Conservation (phyloP, 169 alveolate species). For the Fabrea salina region DNA sequence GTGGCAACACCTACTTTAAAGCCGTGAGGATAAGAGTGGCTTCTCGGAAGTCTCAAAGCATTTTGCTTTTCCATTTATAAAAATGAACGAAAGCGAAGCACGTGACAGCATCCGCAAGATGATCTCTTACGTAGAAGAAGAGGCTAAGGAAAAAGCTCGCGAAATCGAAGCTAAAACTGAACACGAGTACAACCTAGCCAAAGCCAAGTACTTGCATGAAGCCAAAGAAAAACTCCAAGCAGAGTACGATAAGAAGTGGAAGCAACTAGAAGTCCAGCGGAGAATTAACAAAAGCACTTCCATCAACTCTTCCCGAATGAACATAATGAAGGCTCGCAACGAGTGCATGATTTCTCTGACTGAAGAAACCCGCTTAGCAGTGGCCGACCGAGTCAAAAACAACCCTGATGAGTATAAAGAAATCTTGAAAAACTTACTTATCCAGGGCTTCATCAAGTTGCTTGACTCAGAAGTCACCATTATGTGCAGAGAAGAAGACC, state of each 20-base stretch:
- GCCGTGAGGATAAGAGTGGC: no score
- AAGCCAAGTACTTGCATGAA: neutral
- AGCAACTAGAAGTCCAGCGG: conserved; percentile 48
- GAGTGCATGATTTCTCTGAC: conserved; percentile 35
- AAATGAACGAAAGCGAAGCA: conserved; percentile 29
- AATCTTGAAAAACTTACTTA: conserved; percentile 46
- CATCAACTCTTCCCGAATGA: conserved; percentile 42
- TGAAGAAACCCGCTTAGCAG: conserved; percentile 36
- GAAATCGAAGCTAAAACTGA: conserved; percentile 30
- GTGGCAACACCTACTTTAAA: no score
- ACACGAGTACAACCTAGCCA: conserved; percentile 32
- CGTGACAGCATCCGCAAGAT: conserved; percentile 24
- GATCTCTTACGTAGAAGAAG: conserved; percentile 33
- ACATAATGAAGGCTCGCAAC: conserved; percentile 56
- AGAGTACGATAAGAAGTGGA: conserved; percentile 36
- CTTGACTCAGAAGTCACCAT: conserved; percentile 48
- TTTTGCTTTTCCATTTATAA: neutral
- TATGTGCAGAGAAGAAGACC: conserved; percentile 48
- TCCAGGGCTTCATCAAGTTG: conserved; percentile 54
- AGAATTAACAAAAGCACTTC: conserved; percentile 48
- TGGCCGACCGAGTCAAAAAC: conserved; percentile 23
- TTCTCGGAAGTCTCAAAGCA: neutral
- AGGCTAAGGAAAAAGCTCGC: conserved; percentile 35
- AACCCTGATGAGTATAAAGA: conserved; percentile 40
- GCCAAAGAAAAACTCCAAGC: conserved; percentile 45